Base-by-base conservation (phyloP, 257 asterid genomes). In the Fraxinus americana region DNA sequence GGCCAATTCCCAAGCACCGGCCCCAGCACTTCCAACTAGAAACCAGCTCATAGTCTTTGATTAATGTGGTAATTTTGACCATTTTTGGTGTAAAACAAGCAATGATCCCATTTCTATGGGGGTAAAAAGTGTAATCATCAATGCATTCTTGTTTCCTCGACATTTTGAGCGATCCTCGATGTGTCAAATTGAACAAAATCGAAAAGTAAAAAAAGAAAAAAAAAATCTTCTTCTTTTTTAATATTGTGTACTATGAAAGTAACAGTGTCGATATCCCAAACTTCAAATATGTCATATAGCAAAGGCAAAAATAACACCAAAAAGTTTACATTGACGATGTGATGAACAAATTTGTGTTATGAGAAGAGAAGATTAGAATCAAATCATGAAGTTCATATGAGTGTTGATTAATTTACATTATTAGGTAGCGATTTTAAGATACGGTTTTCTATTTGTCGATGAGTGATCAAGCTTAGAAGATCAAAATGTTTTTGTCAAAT, bases 31-130 rank as follows among this genome's bases (percentile, higher is more conserved):
- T 27, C 69, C 78, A 82, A 79, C 54, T 75, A 65, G 69, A 70
- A 67, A 84, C 71, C 88, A 82, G 86, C 88, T 85, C 80, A 85
- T 41, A 69, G 73, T 39, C 78, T 75, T 73, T 72, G 70, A 78
- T 61, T 71, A 45, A 35, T 50, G 30, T 63, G 77, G 82, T 85
- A 52, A 77, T 61, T 82, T 85, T 82, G 86, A 85, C 82, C 82
- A 79, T 34, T 5, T 73, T 36, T 65, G 72, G 65, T 66, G 80
- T 76, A 70, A 72, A 67, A 57, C 68, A 41, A 72, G 70, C 73
- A 76, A 72, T 79, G 12, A 75, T 57, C 27, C 74, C 73, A 76
- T 79, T n/a, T 67, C 25, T 71, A 19, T 36, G 43, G 69, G 63
- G 69, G 73, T 54, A 78, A 70, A 80, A 77, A 67, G 77, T 71